A percentile compares a stretch with the other conserved stretches of the same genome.
These are phyloP conservation scores for Sedum album DNA, from an alignment of 164 flowering plant species.

Conservation along the genomic window DNA sequence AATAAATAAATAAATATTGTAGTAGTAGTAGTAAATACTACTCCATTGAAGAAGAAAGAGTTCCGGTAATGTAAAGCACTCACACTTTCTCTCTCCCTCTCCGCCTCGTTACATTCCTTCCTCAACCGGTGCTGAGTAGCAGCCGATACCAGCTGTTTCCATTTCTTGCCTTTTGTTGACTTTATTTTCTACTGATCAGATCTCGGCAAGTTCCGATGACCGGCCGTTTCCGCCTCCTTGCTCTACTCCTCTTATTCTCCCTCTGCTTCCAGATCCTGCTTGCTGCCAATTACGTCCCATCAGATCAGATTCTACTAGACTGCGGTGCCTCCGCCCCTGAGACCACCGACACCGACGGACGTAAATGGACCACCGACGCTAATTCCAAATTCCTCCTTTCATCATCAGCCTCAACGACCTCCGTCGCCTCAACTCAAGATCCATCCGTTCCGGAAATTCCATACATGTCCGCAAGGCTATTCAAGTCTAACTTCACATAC, in stretches of 20 bases:
- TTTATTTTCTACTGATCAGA: not conserved
- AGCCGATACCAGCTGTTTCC: no score
- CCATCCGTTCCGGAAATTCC: conserved; percentile 63
- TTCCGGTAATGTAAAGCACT: no score
- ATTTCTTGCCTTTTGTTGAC: no score
- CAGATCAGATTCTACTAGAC: conserved; percentile 42
- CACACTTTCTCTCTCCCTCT: no score
- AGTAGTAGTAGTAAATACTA: no score
- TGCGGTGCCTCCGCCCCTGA: conserved; percentile 49
- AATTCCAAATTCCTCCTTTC: conserved; percentile 43
- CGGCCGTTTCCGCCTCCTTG: not conserved
- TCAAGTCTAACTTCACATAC: conserved; percentile 54
- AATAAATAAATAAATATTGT: no score
- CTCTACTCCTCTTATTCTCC: conserved; percentile 12
- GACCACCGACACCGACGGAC: conserved; percentile 34
- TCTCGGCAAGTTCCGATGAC: conserved; percentile 15
- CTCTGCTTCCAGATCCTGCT: conserved; percentile 8
- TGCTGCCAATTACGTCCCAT: conserved; percentile 43
- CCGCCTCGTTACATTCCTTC: no score
- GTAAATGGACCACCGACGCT: conserved; percentile 60
- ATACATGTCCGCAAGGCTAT: conserved; percentile 72
- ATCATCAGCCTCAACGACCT: conserved; percentile 22
- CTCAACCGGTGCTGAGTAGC: no score
- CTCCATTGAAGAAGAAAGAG: no score
- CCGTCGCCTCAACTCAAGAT: conserved; percentile 42